Evolutionary conservation across 441 rosid species (phyloP).

Genomic region (Geranium incanum): DNA sequence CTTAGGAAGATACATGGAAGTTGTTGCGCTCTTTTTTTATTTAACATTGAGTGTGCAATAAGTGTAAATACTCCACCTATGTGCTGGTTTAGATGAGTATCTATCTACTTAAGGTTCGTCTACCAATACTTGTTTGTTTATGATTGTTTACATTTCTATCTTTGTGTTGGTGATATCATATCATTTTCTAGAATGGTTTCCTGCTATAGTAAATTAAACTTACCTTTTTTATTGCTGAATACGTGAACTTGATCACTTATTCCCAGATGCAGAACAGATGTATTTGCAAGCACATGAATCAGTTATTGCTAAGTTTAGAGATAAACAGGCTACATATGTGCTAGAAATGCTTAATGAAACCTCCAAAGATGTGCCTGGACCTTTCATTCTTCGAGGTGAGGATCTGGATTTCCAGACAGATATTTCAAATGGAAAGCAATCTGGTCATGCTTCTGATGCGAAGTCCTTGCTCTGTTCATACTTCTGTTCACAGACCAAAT

Average conservation of each 20-base stretch:
- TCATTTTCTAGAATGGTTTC: neutral
- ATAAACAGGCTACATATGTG: conserved; percentile 42
- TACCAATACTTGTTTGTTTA: neutral
- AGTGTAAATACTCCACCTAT: neutral
- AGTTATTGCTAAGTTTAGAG: conserved; percentile 51
- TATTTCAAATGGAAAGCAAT: conserved; percentile 36
- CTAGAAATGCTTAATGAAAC: conserved; percentile 40
- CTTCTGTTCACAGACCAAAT: conserved; percentile 47
- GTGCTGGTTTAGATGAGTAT: conserved; percentile 3
- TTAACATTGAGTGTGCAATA: neutral
- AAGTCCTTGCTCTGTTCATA: conserved; percentile 44
- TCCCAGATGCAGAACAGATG: conserved; percentile 44
- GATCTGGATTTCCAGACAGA: conserved; percentile 47
- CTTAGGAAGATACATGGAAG: neutral
- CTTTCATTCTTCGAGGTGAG: conserved; percentile 42
- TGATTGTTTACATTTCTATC: neutral
- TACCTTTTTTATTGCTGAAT: neutral
- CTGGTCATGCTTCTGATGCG: conserved; percentile 30
- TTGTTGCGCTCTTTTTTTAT: neutral
- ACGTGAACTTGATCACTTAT: neutral
- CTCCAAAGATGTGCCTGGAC: conserved; percentile 36
- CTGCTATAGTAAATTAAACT: neutral
- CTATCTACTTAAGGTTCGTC: neutral
- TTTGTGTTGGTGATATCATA: neutral
- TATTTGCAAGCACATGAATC: conserved; percentile 41